These are phyloP conservation scores for Colletotrichum destructivum DNA, from an alignment of 2,329 filamentous ascomycete genomes.

Conservation along the genomic window DNA sequence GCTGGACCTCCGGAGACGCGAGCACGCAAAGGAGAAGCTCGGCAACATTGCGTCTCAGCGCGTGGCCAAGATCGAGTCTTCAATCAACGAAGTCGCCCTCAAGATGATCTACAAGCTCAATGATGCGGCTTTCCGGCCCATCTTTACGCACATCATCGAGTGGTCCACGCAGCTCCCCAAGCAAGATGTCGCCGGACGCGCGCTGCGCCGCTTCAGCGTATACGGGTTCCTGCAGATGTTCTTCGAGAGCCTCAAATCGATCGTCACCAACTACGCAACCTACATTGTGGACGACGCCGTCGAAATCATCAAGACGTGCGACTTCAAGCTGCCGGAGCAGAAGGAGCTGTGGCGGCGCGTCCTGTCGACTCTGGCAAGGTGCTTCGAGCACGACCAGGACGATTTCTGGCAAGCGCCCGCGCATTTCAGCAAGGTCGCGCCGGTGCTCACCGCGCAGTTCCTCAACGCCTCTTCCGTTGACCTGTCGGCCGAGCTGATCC, in stretches of 20 bases:
- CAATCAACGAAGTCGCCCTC: slow-evolving; percentile 79
- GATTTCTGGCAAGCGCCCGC: slow-evolving; percentile 96
- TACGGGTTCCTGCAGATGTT: slow-evolving; percentile 86
- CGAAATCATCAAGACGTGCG: slow-evolving; percentile 68
- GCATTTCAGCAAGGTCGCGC: slow-evolving; percentile 83
- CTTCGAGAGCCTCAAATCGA: slow-evolving; percentile 90
- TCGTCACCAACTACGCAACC: slow-evolving; percentile 92
- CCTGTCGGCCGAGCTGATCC: slow-evolving; percentile 71
- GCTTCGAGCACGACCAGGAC: slow-evolving; percentile 92
- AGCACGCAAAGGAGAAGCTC: slow-evolving; percentile 63
- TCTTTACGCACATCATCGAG: slow-evolving; percentile 89
- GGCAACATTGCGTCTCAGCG: slow-evolving; percentile 59
- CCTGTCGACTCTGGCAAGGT: slow-evolving; percentile 79
- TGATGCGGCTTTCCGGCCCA: slow-evolving; percentile 91
- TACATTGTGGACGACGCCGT: slow-evolving; percentile 86
- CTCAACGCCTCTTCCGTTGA: slow-evolving; percentile 61
- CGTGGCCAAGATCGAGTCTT: slow-evolving; percentile 71
- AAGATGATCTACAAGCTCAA: slow-evolving; percentile 98
- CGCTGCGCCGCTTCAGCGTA: slow-evolving; percentile 79
- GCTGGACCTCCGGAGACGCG: slow-evolving; percentile 76
- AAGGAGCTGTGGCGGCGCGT: slow-evolving; percentile 77
- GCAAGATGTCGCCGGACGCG: slow-evolving; percentile 71
- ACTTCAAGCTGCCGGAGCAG: slow-evolving; percentile 66
- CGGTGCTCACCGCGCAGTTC: slow-evolving; percentile 79
- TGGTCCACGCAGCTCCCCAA: slow-evolving; percentile 79